Conservation (phyloP, 2,329 filamentous ascomycete genomes). For the Bipolaris oryzae region DNA sequence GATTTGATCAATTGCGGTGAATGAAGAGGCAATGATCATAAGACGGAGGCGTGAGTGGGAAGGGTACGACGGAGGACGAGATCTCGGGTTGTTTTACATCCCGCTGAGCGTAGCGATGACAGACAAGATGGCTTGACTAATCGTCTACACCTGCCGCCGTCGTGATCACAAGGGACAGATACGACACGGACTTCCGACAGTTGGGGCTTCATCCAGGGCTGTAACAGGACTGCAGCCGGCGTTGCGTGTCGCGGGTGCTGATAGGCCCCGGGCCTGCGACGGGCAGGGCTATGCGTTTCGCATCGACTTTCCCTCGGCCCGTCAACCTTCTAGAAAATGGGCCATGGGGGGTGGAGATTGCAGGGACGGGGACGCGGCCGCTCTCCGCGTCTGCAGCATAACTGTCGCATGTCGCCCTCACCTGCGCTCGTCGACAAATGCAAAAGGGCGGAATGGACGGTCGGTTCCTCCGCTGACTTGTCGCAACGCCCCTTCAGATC, state of each 20-base stretch:
- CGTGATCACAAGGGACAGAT: conserved; percentile 11
- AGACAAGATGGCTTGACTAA: conserved; percentile 32
- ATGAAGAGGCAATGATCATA: conserved; percentile 27
- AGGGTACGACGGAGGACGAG: conserved; percentile 40
- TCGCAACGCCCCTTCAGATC: conserved; percentile 6
- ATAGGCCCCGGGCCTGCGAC: conserved; percentile 29
- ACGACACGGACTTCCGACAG: conserved; percentile 39
- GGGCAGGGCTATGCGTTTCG: conserved; percentile 22
- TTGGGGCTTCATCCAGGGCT: conserved; percentile 35
- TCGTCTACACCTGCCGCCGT: conserved; percentile 32
- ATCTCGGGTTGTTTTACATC: conserved; percentile 46
- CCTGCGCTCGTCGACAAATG: conserved; percentile 10
- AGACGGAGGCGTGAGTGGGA: conserved; percentile 26
- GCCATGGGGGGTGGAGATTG: conserved; percentile 13
- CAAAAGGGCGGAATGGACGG: conserved; percentile 18
- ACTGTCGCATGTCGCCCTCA: conserved; percentile 19
- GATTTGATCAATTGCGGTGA: conserved; percentile 18
- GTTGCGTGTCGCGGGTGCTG: conserved; percentile 16
- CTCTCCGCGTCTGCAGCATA: conserved; percentile 29
- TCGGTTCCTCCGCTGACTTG: conserved; percentile 2
- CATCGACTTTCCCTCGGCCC: conserved; percentile 28
- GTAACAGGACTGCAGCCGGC: conserved; percentile 29
- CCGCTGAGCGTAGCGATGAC: conserved; percentile 30
- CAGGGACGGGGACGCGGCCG: conserved; percentile 15
- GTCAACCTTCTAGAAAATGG: conserved; percentile 19